phyloP scores from a whole-genome alignment of 805 yeast species.

The Hanseniaspora vineae region DNA sequence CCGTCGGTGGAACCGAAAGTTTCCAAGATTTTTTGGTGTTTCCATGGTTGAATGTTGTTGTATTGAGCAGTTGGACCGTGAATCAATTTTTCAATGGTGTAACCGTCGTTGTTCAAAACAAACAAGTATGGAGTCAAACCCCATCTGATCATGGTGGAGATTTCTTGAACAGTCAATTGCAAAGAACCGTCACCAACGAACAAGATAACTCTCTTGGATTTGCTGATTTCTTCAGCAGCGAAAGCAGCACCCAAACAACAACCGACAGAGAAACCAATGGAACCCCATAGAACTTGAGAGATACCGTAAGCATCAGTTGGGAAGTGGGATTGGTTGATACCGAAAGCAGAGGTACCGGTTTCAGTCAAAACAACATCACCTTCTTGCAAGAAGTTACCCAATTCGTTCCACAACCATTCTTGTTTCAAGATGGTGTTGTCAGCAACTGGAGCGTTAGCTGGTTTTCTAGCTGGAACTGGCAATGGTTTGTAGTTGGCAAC shows the following conservation, averaged over 20 bases:
- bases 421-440: conserved; percentile 37
- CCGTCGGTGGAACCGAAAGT: conserved; percentile 33
- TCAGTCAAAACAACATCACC: conserved; percentile 60
- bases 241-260: conserved; percentile 55
- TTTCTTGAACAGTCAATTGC: conserved; percentile 63
- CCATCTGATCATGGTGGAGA: conserved; percentile 58
- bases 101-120: conserved; percentile 60
- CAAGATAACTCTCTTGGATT: conserved; percentile 46
- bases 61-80: conserved; percentile 56
- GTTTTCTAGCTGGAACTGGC: conserved; percentile 39
- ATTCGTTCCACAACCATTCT: conserved; percentile 57
- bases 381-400: conserved; percentile 47
- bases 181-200: conserved; percentile 69
- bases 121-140: conserved; percentile 54
- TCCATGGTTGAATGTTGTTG: conserved; percentile 60
- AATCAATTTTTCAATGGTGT: conserved; percentile 62
- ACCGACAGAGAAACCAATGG: conserved; percentile 61
- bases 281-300: conserved; percentile 67
- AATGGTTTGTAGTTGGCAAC: conserved; percentile 34
- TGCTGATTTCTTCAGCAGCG: conserved; percentile 53
- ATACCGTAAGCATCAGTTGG: conserved; percentile 52
- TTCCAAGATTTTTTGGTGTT: conserved; percentile 31
- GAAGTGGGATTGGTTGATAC: conserved; percentile 53
- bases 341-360: conserved; percentile 68
- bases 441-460: conserved; percentile 33